These are phyloP conservation scores for Marchantia paleacea DNA, from an alignment of 225 moss, liverwort and hornwort species.

Conservation along the genomic window DNA sequence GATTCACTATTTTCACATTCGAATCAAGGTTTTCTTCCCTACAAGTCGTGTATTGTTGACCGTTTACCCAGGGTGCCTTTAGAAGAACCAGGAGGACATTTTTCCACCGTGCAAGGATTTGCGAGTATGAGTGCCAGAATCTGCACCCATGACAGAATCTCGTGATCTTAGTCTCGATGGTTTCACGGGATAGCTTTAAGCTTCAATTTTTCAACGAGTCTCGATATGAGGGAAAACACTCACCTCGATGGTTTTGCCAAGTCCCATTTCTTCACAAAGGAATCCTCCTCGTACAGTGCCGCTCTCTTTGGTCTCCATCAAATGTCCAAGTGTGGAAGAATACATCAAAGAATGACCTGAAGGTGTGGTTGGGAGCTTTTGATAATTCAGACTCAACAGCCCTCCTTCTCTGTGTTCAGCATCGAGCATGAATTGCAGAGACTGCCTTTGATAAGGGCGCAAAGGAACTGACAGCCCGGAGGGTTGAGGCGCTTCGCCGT, in stretches of 20 bases:
- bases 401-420: slow-evolving; percentile 87
- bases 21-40: not conserved
- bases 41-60: not conserved
- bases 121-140: slow-evolving; percentile 96
- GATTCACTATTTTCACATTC: not conserved
- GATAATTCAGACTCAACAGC: slow-evolving; percentile 84
- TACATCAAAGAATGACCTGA: slow-evolving; percentile 68
- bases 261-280: slow-evolving; percentile 99
- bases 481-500: slow-evolving; percentile 85
- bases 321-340: slow-evolving; percentile 88
- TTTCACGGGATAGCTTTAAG: not conserved
- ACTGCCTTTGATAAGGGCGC: slow-evolving; percentile 91
- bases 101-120: slow-evolving; percentile 83
- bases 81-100: slow-evolving; percentile 78
- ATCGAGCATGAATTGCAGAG: slow-evolving; percentile 95
- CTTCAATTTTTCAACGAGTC: not conserved
- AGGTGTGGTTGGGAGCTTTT: slow-evolving; percentile 54
- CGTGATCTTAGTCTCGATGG: not conserved
- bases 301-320: slow-evolving; percentile 56
- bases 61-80: slow-evolving; percentile 94
- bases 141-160: slow-evolving; percentile 32
- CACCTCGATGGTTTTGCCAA: slow-evolving; percentile 98
- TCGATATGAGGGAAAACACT: not conserved
- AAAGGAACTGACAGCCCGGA: slow-evolving; percentile 85
- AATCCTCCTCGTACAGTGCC: slow-evolving; percentile 82